Evolutionary conservation across 768 basidiomycete genomes (phyloP).

Genomic region (Russula compacta): DNA sequence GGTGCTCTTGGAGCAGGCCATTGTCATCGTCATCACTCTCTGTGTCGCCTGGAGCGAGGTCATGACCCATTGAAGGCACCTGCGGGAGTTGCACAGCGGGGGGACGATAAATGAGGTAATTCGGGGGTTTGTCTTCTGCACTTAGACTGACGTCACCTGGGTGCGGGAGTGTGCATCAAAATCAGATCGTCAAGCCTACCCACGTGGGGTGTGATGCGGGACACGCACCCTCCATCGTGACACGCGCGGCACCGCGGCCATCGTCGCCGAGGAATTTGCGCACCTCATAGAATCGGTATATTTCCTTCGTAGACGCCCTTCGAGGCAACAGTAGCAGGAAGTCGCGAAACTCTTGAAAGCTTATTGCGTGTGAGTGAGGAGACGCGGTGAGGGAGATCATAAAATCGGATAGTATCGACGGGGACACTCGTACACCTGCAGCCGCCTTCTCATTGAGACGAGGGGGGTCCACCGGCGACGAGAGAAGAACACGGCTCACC

Average conservation of each 20-base stretch:
- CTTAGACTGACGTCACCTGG: slow-evolving; percentile 71
- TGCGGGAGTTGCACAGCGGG: background rate
- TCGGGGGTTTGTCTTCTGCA: slow-evolving; percentile 60
- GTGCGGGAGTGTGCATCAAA: background rate
- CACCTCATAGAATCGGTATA: slow-evolving; percentile 75
- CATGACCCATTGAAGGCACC: background rate
- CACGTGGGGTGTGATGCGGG: background rate
- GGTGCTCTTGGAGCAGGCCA: slow-evolving; percentile 28
- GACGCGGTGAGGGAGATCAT: slow-evolving; percentile 70
- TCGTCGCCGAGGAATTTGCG: slow-evolving; percentile 61
- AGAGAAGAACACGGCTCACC: slow-evolving; percentile 35
- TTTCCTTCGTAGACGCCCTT: slow-evolving; percentile 71
- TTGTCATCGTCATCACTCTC: slow-evolving; percentile 32
- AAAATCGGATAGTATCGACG: slow-evolving; percentile 69
- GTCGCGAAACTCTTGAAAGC: slow-evolving; percentile 81
- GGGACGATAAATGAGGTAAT: slow-evolving; percentile 13
- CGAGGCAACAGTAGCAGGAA: slow-evolving; percentile 83
- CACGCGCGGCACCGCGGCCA: slow-evolving; percentile 66
- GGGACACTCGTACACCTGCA: slow-evolving; percentile 63
- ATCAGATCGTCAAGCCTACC: slow-evolving; percentile 2
- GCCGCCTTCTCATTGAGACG: background rate
- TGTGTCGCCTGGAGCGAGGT: slow-evolving; percentile 21
- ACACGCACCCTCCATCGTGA: slow-evolving; percentile 78
- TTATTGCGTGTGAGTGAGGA: slow-evolving; percentile 58
- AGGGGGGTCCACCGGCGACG: background rate